These are phyloP conservation scores for Cicer cuneatum DNA, from an alignment of 306 rosid species.

Conservation along the genomic window DNA sequence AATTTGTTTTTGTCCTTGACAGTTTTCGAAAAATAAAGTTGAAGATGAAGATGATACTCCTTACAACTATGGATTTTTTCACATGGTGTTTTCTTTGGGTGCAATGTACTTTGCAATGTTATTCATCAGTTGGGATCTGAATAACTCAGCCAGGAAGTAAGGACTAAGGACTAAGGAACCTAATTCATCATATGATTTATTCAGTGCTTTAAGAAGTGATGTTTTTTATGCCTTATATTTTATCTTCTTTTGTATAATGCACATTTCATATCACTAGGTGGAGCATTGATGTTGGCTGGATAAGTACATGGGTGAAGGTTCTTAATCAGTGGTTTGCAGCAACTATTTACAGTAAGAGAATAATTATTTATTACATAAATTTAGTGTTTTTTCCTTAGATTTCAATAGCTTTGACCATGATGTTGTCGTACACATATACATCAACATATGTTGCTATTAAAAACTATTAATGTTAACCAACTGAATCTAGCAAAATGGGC, in stretches of 20 bases:
- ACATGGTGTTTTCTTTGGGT: slow-evolving; percentile 81
- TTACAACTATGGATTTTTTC: slow-evolving; percentile 81
- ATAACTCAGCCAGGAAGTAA: slow-evolving; percentile 77
- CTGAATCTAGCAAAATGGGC: too few relatives aligned
- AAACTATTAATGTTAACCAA: too few relatives aligned
- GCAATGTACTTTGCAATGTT: slow-evolving; percentile 93
- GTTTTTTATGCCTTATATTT: slow-evolving; percentile 12
- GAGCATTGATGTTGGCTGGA: slow-evolving; percentile 95
- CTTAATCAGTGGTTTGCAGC: slow-evolving; percentile 94
- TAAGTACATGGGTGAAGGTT: slow-evolving; percentile 87
- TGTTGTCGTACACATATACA: neutral
- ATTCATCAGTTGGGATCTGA: slow-evolving; percentile 92
- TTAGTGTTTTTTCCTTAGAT: too few relatives aligned
- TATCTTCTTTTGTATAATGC: neutral
- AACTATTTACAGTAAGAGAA: slow-evolving; percentile 74
- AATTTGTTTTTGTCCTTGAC: slow-evolving; percentile 12
- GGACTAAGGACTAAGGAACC: neutral
- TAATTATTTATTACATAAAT: neutral
- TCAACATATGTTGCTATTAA: neutral
- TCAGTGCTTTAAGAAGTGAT: neutral
- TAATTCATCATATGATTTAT: slow-evolving; percentile 1
- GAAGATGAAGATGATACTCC: slow-evolving; percentile 71
- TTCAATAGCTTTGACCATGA: too few relatives aligned
- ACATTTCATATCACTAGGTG: slow-evolving; percentile 61
- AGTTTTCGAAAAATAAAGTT: slow-evolving; percentile 65